Conservation (phyloP, 2,329 filamentous ascomycete species). For the Chalara sp. region DNA sequence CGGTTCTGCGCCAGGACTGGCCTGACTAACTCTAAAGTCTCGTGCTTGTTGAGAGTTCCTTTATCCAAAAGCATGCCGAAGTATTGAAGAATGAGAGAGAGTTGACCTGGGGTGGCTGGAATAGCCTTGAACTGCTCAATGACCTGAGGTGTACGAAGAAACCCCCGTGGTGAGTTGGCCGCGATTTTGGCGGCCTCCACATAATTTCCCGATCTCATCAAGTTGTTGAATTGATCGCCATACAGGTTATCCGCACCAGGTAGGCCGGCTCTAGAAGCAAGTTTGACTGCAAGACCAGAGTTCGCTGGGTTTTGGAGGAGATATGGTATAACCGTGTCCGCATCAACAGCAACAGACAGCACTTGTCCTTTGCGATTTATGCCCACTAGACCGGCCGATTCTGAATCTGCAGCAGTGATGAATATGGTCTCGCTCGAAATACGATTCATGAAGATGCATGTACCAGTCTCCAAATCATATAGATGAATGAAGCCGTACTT, state of each 20-base stretch:
- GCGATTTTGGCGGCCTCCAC: conserved; percentile 90
- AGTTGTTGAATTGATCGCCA: conserved; percentile 83
- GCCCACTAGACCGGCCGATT: conserved; percentile 66
- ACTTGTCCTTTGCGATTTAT: conserved; percentile 98
- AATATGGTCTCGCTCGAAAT: conserved; percentile 99
- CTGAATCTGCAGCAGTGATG: conserved; percentile 77
- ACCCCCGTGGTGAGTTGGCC: conserved; percentile 91
- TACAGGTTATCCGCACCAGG: conserved; percentile 93
- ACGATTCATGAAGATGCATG: conserved; percentile 98
- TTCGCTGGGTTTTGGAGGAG: conserved; percentile 95
- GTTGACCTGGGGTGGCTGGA: conserved; percentile 72
- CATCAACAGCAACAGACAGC: conserved; percentile 87
- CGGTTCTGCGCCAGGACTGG: conserved; percentile 90
- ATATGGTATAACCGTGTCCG: conserved; percentile 86
- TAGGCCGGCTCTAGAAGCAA: conserved; percentile 88
- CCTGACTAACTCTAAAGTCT: conserved; percentile 87
- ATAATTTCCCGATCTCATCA: conserved; percentile 75
- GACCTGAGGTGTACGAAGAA: conserved; percentile 87
- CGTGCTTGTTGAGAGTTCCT: conserved; percentile 83
- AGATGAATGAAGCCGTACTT: conserved; percentile 99
- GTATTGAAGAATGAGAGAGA: conserved; percentile 94
- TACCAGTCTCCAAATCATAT: conserved; percentile 93
- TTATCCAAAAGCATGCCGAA: conserved; percentile 97
- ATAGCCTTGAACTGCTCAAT: conserved; percentile 93
- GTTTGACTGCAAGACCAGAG: conserved; percentile 86